These are phyloP conservation scores for Rhizoclosmatium globosum DNA, from an alignment of 192 early-diverging fungal species.

Conservation along the genomic window DNA sequence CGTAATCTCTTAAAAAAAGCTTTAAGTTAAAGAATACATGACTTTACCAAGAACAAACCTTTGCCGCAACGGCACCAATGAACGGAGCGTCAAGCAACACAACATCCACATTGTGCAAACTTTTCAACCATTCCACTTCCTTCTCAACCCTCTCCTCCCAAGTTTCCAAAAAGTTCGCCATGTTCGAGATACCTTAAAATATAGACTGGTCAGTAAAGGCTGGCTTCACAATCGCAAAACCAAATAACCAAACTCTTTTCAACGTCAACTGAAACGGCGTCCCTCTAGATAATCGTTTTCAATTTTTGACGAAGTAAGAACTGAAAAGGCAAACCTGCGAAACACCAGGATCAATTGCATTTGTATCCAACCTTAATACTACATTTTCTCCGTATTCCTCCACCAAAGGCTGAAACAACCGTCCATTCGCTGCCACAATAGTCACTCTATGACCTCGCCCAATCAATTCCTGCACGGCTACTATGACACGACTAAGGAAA, in stretches of 20 bases:
- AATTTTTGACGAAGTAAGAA: background rate
- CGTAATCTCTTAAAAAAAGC: slow-evolving; percentile 23
- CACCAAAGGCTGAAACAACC: slow-evolving; percentile 45
- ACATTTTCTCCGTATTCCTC: slow-evolving; percentile 20
- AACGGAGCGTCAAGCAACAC: slow-evolving; percentile 55
- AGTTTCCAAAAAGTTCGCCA: background rate
- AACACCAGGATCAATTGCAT: slow-evolving; percentile 9
- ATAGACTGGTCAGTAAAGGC: no score
- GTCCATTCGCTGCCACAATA: slow-evolving; percentile 41
- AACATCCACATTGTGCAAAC: slow-evolving; percentile 28
- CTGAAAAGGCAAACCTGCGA: background rate
- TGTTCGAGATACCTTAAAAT: background rate
- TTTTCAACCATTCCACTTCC: slow-evolving; percentile 49
- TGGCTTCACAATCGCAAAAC: no score
- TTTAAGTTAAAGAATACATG: no score
- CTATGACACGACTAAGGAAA: background rate
- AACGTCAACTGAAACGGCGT: slow-evolving; percentile 57
- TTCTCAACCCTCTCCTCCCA: slow-evolving; percentile 18
- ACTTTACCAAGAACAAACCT: slow-evolving; percentile 22
- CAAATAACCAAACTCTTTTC: slow-evolving; percentile 33
- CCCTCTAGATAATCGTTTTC: slow-evolving; percentile 32
- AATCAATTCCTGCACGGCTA: slow-evolving; percentile 41
- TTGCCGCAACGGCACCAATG: slow-evolving; percentile 46
- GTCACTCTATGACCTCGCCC: slow-evolving; percentile 49
- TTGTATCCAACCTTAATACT: slow-evolving; percentile 10